phyloP scores from a whole-genome alignment of 73 alveolate species.

The Breviolum minutum region DNA sequence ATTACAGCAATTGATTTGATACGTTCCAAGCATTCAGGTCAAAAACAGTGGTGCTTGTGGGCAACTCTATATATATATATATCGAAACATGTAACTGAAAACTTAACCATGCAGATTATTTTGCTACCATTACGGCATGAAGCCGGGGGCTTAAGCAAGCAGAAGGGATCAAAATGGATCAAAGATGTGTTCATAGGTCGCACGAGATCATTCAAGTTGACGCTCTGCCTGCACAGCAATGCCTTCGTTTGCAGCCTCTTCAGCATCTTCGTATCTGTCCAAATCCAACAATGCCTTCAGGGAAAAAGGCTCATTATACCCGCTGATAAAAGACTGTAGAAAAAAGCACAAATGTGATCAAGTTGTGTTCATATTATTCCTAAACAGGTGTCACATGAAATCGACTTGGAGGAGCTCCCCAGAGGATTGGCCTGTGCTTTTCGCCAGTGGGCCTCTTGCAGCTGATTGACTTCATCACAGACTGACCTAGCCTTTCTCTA shows the following conservation, averaged over 20 bases:
- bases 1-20: not conserved
- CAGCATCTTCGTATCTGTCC: conserved; percentile 45
- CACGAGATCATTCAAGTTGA: not conserved
- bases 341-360: not conserved
- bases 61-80: too few relatives aligned
- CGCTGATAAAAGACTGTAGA: not conserved
- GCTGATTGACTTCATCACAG: too few relatives aligned
- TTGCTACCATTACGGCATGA: not conserved
- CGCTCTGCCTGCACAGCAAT: conserved; percentile 60
- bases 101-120: not conserved
- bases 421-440: conserved; percentile 28
- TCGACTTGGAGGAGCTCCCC: not conserved
- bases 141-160: not conserved
- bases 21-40: not conserved
- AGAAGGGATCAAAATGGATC: not conserved
- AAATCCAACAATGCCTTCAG: conserved; percentile 57
- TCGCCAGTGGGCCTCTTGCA: conserved; percentile 63
- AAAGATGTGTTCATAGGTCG: not conserved
- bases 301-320: not conserved
- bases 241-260: conserved; percentile 62
- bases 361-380: not conserved
- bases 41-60: too few relatives aligned
- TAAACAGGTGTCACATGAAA: not conserved
- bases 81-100: not conserved
- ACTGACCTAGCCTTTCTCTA: too few relatives aligned